These are phyloP conservation scores for Mucor circinelloides DNA, from an alignment of 371 early-diverging fungal genomes.

Conservation along the genomic window DNA sequence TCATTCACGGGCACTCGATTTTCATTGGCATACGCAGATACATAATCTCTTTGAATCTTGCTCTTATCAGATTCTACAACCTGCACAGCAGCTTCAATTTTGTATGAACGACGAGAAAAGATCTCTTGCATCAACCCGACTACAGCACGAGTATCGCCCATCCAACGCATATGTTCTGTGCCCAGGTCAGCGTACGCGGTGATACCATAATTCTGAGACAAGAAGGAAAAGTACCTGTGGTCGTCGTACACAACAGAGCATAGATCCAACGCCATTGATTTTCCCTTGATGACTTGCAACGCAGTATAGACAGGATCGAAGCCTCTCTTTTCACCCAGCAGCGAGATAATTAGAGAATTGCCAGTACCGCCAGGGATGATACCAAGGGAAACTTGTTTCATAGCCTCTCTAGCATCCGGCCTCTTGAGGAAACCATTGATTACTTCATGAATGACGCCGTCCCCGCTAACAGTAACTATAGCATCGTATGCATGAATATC, in stretches of 20 bases:
- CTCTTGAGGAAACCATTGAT: slow-evolving; percentile 74
- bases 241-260: slow-evolving; percentile 61
- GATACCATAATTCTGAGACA: slow-evolving; percentile 62
- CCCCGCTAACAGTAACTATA: slow-evolving; percentile 74
- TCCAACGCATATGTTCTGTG: slow-evolving; percentile 63
- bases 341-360: slow-evolving; percentile 58
- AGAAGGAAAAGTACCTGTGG: slow-evolving; percentile 55
- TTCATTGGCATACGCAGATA: background rate
- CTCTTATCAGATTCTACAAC: slow-evolving; percentile 49
- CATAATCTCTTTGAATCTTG: slow-evolving; percentile 33
- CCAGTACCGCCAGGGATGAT: slow-evolving; percentile 70
- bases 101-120: slow-evolving; percentile 43
- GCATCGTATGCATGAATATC: slow-evolving; percentile 60
- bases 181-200: slow-evolving; percentile 61
- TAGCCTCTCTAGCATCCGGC: slow-evolving; percentile 56
- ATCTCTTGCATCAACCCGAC: slow-evolving; percentile 53
- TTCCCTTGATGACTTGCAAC: slow-evolving; percentile 61
- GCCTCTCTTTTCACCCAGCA: slow-evolving; percentile 57
- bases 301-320: slow-evolving; percentile 52
- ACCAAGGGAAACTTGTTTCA: slow-evolving; percentile 63
- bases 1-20: background rate
- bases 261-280: slow-evolving; percentile 33
- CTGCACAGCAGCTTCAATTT: slow-evolving; percentile 46
- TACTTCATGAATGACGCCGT: slow-evolving; percentile 81
- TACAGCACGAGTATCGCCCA: slow-evolving; percentile 58